Conservation (phyloP, 331 rosid genomes). For the Saraca asoca region DNA sequence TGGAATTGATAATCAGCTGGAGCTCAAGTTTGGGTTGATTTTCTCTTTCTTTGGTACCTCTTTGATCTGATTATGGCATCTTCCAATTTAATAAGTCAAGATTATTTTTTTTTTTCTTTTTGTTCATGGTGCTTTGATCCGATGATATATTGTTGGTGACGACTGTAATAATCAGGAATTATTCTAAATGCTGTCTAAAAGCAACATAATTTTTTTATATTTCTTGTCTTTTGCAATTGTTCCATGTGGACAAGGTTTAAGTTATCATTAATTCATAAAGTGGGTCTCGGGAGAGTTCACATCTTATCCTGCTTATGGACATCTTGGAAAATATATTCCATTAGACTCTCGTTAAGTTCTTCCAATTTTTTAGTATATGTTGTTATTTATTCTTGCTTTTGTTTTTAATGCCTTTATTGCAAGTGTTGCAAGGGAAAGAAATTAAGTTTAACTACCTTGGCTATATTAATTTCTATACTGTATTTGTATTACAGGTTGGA, state of each 20-base stretch:
- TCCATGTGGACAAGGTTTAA: background rate
- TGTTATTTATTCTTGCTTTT: background rate
- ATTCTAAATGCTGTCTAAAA: background rate
- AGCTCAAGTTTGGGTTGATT: background rate
- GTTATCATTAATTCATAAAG: background rate
- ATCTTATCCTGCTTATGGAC: background rate
- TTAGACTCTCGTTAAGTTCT: background rate
- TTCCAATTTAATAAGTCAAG: constrained; percentile 17
- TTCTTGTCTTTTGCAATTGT: background rate
- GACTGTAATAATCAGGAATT: background rate
- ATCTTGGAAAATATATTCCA: constrained; percentile 9
- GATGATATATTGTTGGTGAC: background rate
- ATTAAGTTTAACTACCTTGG: constrained; percentile 22
- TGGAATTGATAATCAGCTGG: background rate
- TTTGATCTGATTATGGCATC: constrained; percentile 34
- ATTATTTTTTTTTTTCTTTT: background rate
- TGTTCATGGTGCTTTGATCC: constrained; percentile 24
- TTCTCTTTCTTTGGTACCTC: background rate
- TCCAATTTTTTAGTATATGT: background rate
- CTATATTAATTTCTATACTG: constrained; percentile 28
- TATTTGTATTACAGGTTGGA: constrained; percentile 61
- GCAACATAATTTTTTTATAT: background rate
- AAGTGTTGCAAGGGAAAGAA: background rate
- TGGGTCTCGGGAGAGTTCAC: background rate
- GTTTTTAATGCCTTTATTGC: constrained; percentile 2